Conservation (phyloP, 495 filamentous ascomycete species). For the Elasticomyces elasticus region DNA sequence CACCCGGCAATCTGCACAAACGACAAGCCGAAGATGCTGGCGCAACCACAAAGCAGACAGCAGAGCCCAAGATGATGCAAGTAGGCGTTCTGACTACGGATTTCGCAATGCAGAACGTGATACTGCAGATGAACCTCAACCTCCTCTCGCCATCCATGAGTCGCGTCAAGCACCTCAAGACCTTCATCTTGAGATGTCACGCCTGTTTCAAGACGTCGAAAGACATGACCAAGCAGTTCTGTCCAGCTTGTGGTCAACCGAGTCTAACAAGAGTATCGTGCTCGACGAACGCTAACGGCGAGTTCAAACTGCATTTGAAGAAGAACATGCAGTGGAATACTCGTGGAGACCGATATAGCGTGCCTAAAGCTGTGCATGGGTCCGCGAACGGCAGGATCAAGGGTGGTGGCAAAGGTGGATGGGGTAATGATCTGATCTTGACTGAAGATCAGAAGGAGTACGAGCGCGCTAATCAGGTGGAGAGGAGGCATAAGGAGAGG, state of each 20-base stretch:
- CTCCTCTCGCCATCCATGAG: constrained; percentile 69
- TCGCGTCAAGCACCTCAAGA: constrained; percentile 68
- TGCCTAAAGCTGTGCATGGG: constrained; percentile 83
- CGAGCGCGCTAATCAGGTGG: constrained; percentile 48
- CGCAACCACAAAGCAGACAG: constrained; percentile 34
- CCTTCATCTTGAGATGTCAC: constrained; percentile 86
- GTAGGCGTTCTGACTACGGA: constrained; percentile 85
- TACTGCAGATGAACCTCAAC: constrained; percentile 88
- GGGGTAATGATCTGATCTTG: constrained; percentile 73
- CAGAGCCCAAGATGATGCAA: constrained; percentile 55
- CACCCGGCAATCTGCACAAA: constrained; percentile 80
- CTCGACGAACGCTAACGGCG: constrained; percentile 64
- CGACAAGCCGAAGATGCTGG: constrained; percentile 60
- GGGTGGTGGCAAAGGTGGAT: constrained; percentile 73
- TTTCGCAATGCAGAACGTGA: constrained; percentile 93
- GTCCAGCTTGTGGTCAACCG: constrained; percentile 76
- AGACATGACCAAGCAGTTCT: constrained; percentile 86
- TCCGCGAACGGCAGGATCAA: constrained; percentile 58
- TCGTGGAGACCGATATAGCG: constrained; percentile 75
- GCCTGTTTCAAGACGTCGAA: constrained; percentile 82
- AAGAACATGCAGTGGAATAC: constrained; percentile 95
- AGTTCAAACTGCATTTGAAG: constrained; percentile 82
- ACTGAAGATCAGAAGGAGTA: constrained; percentile 97
- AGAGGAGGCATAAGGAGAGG: constrained; percentile 56
- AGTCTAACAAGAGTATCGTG: constrained; percentile 80